Conservation (phyloP, 139 green algal species). For the Chlamydomonas sp. region DNA sequence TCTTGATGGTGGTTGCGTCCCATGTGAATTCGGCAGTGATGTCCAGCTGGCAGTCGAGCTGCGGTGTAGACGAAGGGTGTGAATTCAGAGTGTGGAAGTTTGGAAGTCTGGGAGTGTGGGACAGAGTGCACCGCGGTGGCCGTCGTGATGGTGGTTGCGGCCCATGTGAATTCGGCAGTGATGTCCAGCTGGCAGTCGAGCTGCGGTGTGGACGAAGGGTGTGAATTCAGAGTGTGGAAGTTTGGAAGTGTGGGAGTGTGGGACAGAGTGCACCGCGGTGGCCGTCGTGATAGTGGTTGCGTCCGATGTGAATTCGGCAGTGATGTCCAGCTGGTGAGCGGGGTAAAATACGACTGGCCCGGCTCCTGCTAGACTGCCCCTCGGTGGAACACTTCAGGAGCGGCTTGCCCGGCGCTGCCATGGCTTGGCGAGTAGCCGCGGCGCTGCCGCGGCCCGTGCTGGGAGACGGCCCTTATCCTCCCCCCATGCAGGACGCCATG, state of each 20-base stretch:
- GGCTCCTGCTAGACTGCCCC: too few relatives aligned
- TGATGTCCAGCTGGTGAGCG: not conserved
- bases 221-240: not conserved
- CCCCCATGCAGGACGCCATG: too few relatives aligned
- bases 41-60: not conserved
- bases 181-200: not conserved
- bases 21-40: conserved; percentile 14
- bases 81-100: not conserved
- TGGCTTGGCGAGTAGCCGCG: too few relatives aligned
- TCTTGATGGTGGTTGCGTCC: conserved; percentile 24
- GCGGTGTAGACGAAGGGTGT: too few relatives aligned
- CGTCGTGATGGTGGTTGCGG: conserved; percentile 20
- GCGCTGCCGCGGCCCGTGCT: too few relatives aligned
- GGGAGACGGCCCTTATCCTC: too few relatives aligned
- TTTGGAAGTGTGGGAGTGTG: too few relatives aligned
- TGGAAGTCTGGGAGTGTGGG: conserved; percentile 19
- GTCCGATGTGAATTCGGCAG: conserved; percentile 24
- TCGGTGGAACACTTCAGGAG: too few relatives aligned
- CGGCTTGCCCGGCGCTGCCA: too few relatives aligned
- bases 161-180: conserved; percentile 19
- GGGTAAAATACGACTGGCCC: too few relatives aligned
- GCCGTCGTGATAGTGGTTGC: conserved; percentile 19
- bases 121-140: conserved; percentile 20
- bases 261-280: conserved; percentile 18
- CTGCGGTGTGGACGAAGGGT: too few relatives aligned